A percentile compares a stretch with the other conserved stretches of the same genome.
Conservation (phyloP, 2,329 filamentous ascomycete species). For the Huntiella bhutanensis region DNA sequence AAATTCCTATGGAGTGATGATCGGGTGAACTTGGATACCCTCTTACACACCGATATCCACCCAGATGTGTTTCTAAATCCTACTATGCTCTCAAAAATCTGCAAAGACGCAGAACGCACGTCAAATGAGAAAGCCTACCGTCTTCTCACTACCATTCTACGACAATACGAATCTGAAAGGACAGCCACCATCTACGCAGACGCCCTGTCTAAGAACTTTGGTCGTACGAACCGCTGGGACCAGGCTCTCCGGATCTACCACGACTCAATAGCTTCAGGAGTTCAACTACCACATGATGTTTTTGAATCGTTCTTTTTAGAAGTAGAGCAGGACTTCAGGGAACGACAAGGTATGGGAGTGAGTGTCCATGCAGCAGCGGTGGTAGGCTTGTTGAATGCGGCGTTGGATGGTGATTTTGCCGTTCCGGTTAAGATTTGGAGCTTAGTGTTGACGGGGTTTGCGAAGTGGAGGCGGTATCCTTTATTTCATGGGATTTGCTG, state of each 20-base stretch:
- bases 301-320: slow-evolving; percentile 7
- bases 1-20: slow-evolving; percentile 18
- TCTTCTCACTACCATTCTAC: slow-evolving; percentile 26
- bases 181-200: slow-evolving; percentile 12
- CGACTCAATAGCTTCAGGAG: background rate
- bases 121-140: slow-evolving; percentile 20
- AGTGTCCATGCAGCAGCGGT: background rate
- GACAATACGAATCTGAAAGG: slow-evolving; percentile 12
- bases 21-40: slow-evolving; percentile 17
- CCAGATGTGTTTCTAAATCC: slow-evolving; percentile 35
- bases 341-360: background rate
- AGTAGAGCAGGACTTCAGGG: background rate
- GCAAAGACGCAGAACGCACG: slow-evolving; percentile 14
- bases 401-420: slow-evolving; percentile 6
- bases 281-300: slow-evolving; percentile 1
- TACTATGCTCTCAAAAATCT: slow-evolving; percentile 22
- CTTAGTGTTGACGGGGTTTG: slow-evolving; percentile 1
- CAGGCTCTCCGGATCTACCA: slow-evolving; percentile 13
- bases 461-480: background rate
- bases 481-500: slow-evolving; percentile 2
- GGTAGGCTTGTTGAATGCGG: slow-evolving; percentile 2
- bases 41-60: slow-evolving; percentile 32
- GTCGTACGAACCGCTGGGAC: slow-evolving; percentile 15
- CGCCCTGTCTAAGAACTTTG: slow-evolving; percentile 16
- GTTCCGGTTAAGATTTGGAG: slow-evolving; percentile 5